phyloP scores from a whole-genome alignment of 305 asterid species.

The Fraxinus dipetala region DNA sequence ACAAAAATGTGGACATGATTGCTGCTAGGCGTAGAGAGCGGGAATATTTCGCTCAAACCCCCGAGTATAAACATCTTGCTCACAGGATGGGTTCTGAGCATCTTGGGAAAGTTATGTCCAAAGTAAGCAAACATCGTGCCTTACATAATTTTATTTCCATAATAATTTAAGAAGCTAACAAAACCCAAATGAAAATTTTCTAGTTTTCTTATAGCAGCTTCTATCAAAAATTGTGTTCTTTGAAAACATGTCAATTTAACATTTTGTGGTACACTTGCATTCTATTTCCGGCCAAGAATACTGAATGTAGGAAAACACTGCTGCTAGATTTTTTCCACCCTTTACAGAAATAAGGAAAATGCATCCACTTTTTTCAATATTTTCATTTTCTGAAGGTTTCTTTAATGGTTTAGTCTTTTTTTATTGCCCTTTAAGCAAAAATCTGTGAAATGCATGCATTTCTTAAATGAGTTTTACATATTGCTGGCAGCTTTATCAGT shows the following conservation, averaged over 20 bases:
- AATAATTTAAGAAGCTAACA: conserved; percentile 1
- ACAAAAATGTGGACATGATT: conserved; percentile 91
- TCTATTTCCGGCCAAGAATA: conserved; percentile 8
- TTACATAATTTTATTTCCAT: neutral
- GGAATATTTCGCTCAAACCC: conserved; percentile 81
- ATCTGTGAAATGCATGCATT: conserved; percentile 5
- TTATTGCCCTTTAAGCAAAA: neutral
- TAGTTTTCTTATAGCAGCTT: conserved; percentile 2
- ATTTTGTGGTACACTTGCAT: neutral
- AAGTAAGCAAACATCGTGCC: conserved; percentile 42
- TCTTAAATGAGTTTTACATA: neutral
- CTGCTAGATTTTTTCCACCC: neutral
- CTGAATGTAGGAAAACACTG: neutral
- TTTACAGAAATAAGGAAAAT: neutral
- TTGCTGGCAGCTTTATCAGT: neutral
- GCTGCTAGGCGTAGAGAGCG: conserved; percentile 90
- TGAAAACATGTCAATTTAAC: neutral
- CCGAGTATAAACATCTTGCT: conserved; percentile 79
- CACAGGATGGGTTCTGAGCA: conserved; percentile 93
- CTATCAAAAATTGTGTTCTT: neutral
- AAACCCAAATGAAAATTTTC: neutral
- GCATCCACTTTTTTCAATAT: neutral
- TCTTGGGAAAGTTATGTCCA: conserved; percentile 86
- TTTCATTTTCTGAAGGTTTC: neutral
- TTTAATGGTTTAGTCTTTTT: conserved; percentile 11